phyloP scores from a whole-genome alignment of 164 flowering plant genomes.

The Euptelea pleiosperma region DNA sequence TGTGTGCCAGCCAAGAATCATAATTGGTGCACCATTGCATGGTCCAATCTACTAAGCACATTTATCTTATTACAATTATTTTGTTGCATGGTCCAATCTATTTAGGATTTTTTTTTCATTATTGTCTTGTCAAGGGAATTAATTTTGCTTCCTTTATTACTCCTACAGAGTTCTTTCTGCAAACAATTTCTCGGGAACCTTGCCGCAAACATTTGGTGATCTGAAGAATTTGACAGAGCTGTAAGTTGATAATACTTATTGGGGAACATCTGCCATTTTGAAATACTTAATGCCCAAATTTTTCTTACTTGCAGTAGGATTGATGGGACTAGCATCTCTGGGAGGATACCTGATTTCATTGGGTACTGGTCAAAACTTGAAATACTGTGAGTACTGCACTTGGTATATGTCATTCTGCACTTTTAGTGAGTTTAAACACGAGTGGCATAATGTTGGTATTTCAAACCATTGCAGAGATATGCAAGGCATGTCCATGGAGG shows the following conservation, averaged over 20 bases:
- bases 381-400: slow-evolving; percentile 48
- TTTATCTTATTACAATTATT: too few species aligned
- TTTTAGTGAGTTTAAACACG: neutral
- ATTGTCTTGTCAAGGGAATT: too few species aligned
- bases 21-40: too few species aligned
- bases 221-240: slow-evolving; percentile 48
- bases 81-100: too few species aligned
- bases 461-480: slow-evolving; percentile 46
- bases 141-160: neutral
- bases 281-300: neutral
- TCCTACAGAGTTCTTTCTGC: slow-evolving; percentile 43
- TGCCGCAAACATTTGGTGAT: slow-evolving; percentile 47
- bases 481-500: slow-evolving; percentile 81
- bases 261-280: neutral
- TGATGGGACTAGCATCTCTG: slow-evolving; percentile 65
- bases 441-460: neutral
- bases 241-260: slow-evolving; percentile 39
- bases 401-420: neutral
- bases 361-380: slow-evolving; percentile 64
- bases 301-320: slow-evolving; percentile 63
- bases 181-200: slow-evolving; percentile 53
- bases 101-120: too few species aligned
- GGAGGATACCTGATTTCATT: slow-evolving; percentile 76
- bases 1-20: too few species aligned
- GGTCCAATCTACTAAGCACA: too few species aligned